Conservation (phyloP, 148 eudicot genomes). For the Heliamphora exappendiculata region DNA sequence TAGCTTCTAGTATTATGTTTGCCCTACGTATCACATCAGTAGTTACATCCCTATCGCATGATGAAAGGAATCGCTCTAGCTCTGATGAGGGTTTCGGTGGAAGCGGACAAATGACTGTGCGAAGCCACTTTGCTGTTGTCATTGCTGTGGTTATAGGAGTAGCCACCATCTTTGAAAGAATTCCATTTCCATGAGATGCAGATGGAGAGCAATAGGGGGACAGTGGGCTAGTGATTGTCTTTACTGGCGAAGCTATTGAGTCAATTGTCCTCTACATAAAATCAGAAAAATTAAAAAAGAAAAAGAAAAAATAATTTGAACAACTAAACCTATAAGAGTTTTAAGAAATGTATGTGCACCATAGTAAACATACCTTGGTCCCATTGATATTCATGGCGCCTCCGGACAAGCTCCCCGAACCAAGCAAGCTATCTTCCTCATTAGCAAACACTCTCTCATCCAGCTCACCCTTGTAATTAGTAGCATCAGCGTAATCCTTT, state of each 20-base stretch:
- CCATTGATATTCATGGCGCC: constrained; percentile 57
- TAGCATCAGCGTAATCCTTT: constrained; percentile 71
- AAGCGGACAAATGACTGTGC: constrained; percentile 72
- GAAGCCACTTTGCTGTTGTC: constrained; percentile 98
- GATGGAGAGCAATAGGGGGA: constrained; percentile 72
- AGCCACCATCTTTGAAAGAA: constrained; percentile 39
- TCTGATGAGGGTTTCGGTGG: constrained; percentile 70
- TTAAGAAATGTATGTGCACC: not conserved
- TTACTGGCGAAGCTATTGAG: constrained; percentile 66
- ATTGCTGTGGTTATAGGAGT: constrained; percentile 98
- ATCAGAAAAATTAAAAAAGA: not conserved
- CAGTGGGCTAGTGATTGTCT: constrained; percentile 63
- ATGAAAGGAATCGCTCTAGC: constrained; percentile 57
- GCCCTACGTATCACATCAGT: constrained; percentile 68
- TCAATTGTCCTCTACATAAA: constrained; percentile 59
- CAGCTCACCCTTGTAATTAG: constrained; percentile 56
- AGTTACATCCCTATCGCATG: constrained; percentile 69
- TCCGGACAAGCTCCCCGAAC: constrained; percentile 86
- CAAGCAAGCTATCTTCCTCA: constrained; percentile 79
- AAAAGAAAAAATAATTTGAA: not conserved
- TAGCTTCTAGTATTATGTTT: constrained; percentile 80
- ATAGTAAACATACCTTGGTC: constrained; percentile 48
- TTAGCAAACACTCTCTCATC: constrained; percentile 85
- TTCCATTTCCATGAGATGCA: constrained; percentile 29
- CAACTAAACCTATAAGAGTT: not conserved